Conservation (phyloP, 257 asterid genomes). For the Penstemon davidsonii region DNA sequence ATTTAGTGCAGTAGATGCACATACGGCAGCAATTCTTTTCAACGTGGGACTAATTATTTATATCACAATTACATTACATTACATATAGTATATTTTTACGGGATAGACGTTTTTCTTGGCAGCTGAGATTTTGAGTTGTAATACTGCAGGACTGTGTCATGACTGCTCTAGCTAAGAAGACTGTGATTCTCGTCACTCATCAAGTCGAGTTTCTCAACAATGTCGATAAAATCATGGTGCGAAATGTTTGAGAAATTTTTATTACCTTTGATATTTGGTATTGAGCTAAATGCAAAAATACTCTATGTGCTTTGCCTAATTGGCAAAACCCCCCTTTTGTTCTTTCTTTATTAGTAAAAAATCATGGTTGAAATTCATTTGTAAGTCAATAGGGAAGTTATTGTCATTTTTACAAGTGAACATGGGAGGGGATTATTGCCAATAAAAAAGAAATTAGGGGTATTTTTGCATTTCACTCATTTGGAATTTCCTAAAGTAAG, state of each 20-base stretch:
- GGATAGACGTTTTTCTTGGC: not conserved
- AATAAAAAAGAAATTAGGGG: no score
- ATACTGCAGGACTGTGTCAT: slow-evolving; percentile 63
- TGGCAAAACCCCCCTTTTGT: no score
- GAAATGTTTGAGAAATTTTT: not conserved
- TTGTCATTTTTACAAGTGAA: no score
- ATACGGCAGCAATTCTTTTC: slow-evolving; percentile 69
- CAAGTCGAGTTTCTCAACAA: slow-evolving; percentile 72
- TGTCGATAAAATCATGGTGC: slow-evolving; percentile 71
- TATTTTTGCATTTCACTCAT: no score
- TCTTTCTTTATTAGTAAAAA: no score
- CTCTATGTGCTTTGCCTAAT: no score
- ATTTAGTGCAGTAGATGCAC: slow-evolving; percentile 92
- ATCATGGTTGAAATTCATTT: no score
- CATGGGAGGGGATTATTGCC: no score
- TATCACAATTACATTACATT: not conserved
- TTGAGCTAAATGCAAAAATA: not conserved
- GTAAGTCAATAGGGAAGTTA: no score
- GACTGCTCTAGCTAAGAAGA: slow-evolving; percentile 63
- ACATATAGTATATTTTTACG: not conserved
- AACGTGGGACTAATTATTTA: slow-evolving; percentile 40
- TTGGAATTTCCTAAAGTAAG: not conserved
- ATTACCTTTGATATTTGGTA: not conserved
- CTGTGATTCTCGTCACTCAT: slow-evolving; percentile 79
- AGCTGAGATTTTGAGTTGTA: not conserved